A percentile compares a stretch with the other conserved stretches of the same genome.
Conservation (phyloP, 2,329 filamentous ascomycete species). For the Fusarium torulosum region DNA sequence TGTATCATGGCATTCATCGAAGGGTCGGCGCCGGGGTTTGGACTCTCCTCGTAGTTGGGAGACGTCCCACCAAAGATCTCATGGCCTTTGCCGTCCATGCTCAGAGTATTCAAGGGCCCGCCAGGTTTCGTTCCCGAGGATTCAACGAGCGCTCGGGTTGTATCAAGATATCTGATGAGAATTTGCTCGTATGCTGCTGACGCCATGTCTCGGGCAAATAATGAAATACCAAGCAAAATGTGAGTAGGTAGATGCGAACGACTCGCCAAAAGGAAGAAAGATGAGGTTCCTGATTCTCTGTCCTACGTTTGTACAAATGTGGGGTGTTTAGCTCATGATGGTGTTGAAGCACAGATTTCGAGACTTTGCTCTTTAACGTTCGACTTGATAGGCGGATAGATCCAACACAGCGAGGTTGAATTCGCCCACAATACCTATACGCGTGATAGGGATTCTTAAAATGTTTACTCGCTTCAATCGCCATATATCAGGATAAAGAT, state of each 20-base stretch:
- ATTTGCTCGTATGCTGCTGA: slow-evolving; percentile 33
- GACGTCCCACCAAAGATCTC: not conserved
- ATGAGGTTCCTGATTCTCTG: not conserved
- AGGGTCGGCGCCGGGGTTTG: slow-evolving; percentile 17
- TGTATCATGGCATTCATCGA: slow-evolving; percentile 39
- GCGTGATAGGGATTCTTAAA: not conserved
- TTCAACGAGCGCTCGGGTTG: slow-evolving; percentile 34
- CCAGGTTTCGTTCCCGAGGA: not conserved
- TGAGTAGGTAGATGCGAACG: not conserved
- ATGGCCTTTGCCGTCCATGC: not conserved
- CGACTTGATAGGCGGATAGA: slow-evolving; percentile 3
- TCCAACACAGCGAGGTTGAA: not conserved
- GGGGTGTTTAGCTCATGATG: not conserved
- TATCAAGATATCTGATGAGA: slow-evolving; percentile 46
- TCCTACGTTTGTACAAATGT: not conserved
- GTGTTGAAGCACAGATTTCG: not conserved
- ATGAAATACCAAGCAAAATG: not conserved
- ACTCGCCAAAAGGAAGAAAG: not conserved
- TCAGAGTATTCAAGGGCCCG: not conserved
- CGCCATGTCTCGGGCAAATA: slow-evolving; percentile 34
- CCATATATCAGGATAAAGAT: not conserved
- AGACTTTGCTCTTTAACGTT: slow-evolving; percentile 7
- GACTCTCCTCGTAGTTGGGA: not conserved
- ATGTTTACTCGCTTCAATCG: not conserved
- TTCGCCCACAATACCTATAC: not conserved